These are phyloP conservation scores for Trichosporon faecale DNA, from an alignment of 1,284 basidiomycete species.

Conservation along the genomic window DNA sequence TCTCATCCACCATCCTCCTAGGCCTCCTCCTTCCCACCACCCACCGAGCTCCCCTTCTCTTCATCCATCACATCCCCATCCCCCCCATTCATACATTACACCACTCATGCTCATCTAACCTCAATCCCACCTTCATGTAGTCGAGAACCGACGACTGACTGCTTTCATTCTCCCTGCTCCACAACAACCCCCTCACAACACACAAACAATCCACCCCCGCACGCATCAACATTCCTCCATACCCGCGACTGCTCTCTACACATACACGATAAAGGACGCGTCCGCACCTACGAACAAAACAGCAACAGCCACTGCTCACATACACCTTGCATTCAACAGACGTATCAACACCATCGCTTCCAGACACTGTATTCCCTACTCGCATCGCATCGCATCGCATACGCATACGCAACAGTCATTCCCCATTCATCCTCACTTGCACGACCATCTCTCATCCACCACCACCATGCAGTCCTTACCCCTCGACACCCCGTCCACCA, in stretches of 20 bases:
- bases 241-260: background rate
- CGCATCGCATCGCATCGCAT: constrained; percentile 1
- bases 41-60: background rate
- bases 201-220: background rate
- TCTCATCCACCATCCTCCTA: background rate
- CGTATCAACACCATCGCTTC: background rate
- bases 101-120: background rate
- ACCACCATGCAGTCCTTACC: constrained; percentile 2
- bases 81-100: background rate
- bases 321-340: background rate
- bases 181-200: background rate
- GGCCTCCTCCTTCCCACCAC: too few species aligned
- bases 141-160: background rate
- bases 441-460: background rate
- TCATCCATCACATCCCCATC: background rate
- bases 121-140: background rate
- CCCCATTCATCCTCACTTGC: background rate
- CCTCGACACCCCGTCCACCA: background rate
- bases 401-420: background rate
- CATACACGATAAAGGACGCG: background rate
- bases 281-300: background rate
- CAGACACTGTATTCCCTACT: constrained; percentile 1
- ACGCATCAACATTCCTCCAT: background rate
- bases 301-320: background rate
- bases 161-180: background rate